Percentiles rank a stretch among this genome's conserved stretches.
phyloP scores from a whole-genome alignment of 2,329 filamentous ascomycete species.

The Thielaviopsis euricoi region DNA sequence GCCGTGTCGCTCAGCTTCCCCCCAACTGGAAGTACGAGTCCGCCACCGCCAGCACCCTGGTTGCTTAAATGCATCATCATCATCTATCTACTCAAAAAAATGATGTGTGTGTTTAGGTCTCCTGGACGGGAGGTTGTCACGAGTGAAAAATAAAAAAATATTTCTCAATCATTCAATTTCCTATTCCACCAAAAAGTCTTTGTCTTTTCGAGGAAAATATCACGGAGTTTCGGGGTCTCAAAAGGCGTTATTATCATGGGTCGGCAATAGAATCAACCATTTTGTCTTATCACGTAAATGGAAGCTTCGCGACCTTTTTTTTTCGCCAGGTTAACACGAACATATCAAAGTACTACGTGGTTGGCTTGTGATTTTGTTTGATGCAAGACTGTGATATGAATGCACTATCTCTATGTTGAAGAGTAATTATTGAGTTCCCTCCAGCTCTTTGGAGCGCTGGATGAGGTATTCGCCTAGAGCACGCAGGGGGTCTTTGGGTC shows the following conservation, averaged over 20 bases:
- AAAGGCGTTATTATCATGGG: constrained; percentile 1
- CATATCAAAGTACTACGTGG: background rate
- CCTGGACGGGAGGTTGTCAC: constrained; percentile 5
- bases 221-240: background rate
- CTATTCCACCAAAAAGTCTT: constrained; percentile 4
- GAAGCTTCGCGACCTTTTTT: constrained; percentile 1
- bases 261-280: constrained; percentile 4
- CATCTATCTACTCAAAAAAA: constrained; percentile 4
- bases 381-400: background rate
- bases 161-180: constrained; percentile 9
- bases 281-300: constrained; percentile 2
- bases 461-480: constrained; percentile 55
- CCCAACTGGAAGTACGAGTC: constrained; percentile 99
- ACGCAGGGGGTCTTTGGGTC: constrained; percentile 52
- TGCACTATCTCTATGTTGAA: background rate
- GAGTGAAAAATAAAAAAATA: constrained; percentile 10
- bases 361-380: background rate
- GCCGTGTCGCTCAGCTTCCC: constrained; percentile 70
- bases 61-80: constrained; percentile 47
- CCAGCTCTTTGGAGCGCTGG: constrained; percentile 49
- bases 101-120: constrained; percentile 10
- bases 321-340: background rate
- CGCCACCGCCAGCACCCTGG: constrained; percentile 86
- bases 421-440: constrained; percentile 20
- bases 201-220: background rate